These are phyloP conservation scores for Mycena leptocephala DNA, from an alignment of 768 basidiomycete genomes.

Conservation along the genomic window DNA sequence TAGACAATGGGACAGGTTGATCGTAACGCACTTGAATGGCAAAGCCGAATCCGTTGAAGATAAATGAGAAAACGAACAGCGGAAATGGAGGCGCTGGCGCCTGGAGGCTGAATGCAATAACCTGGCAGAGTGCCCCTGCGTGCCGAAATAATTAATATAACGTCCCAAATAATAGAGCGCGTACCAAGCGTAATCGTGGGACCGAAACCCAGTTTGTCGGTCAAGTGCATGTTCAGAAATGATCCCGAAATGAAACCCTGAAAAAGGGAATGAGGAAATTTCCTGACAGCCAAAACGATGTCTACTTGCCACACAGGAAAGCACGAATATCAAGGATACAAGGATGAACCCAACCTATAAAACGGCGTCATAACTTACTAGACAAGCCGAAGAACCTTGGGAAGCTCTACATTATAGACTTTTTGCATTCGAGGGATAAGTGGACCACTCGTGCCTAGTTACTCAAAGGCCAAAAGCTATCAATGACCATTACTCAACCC, in stretches of 20 bases:
- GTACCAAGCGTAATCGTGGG: slow-evolving; percentile 43
- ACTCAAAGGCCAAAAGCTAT: not conserved
- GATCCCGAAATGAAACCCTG: slow-evolving; percentile 69
- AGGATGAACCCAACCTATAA: slow-evolving; percentile 60
- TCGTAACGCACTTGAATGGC: slow-evolving; percentile 56
- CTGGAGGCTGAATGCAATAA: slow-evolving; percentile 61
- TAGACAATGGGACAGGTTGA: not conserved
- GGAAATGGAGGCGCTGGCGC: slow-evolving; percentile 68
- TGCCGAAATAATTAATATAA: not conserved
- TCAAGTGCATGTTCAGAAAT: slow-evolving; percentile 62
- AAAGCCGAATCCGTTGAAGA: slow-evolving; percentile 66
- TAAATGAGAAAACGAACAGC: slow-evolving; percentile 61
- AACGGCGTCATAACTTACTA: too few species aligned
- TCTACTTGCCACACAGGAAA: slow-evolving; percentile 46
- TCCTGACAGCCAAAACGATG: not conserved
- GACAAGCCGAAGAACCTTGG: too few species aligned
- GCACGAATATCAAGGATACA: slow-evolving; percentile 68
- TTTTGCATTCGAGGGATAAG: slow-evolving; percentile 35
- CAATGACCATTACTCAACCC: not conserved
- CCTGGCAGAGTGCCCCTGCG: slow-evolving; percentile 61
- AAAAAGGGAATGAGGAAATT: not conserved
- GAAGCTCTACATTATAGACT: slow-evolving; percentile 29
- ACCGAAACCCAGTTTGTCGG: slow-evolving; percentile 64
- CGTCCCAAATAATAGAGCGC: not conserved
- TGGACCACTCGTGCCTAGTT: slow-evolving; percentile 5